Evolutionary conservation across 805 yeast species (phyloP).

Genomic region (Novakomyces olei): DNA sequence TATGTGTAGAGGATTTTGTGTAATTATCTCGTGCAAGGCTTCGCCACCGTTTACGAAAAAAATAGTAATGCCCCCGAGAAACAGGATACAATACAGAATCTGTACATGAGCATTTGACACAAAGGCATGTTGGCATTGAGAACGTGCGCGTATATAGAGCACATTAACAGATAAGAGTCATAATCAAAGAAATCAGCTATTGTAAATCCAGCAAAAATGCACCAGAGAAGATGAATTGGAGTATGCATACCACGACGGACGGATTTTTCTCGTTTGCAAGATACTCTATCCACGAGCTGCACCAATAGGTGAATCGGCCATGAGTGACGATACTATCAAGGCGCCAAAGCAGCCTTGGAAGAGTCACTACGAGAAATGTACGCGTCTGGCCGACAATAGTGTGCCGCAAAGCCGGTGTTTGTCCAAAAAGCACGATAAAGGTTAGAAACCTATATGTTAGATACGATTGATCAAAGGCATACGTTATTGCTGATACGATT

Average conservation of each 20-base stretch:
- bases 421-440: conserved; percentile 16
- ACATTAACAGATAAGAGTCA: too few species aligned
- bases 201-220: too few species aligned
- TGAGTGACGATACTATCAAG: conserved; percentile 8
- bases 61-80: conserved; percentile 7
- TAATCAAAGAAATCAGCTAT: too few species aligned
- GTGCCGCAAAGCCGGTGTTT: conserved; percentile 15
- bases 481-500: too few species aligned
- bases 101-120: too few species aligned
- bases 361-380: conserved; percentile 7
- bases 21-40: conserved; percentile 1
- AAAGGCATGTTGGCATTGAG: too few species aligned
- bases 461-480: too few species aligned
- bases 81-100: conserved; percentile 9
- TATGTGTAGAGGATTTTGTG: conserved; percentile 3
- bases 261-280: conserved; percentile 10
- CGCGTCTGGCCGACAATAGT: conserved; percentile 10
- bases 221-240: too few species aligned
- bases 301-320: conserved; percentile 7
- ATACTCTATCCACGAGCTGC: conserved; percentile 4
- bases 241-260: conserved; percentile 9
- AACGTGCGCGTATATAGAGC: too few species aligned
- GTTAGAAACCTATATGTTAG: too few species aligned
- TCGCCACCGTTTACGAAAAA: conserved; percentile 8
- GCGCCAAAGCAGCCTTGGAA: conserved; percentile 8